Evolutionary conservation across 768 basidiomycete genomes (phyloP).

Genomic region (Termitomyces sp.): DNA sequence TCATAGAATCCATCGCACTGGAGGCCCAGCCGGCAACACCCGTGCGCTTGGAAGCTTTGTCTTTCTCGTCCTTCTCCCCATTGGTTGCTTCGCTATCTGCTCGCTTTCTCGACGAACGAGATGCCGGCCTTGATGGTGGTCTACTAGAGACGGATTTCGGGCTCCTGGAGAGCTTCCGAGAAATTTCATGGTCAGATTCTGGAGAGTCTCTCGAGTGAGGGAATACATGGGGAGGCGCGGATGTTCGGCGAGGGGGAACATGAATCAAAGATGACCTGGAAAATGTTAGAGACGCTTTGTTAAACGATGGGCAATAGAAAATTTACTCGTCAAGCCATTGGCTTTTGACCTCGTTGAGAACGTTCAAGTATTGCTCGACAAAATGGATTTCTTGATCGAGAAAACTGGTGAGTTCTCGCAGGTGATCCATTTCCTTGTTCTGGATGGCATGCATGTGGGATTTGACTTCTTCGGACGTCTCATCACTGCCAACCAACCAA

Average conservation of each 20-base stretch:
- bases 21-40: slow-evolving; percentile 64
- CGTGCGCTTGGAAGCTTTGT: slow-evolving; percentile 33
- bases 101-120: slow-evolving; percentile 61
- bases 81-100: slow-evolving; percentile 49
- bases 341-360: slow-evolving; percentile 61
- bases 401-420: slow-evolving; percentile 65
- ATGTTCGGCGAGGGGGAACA: slow-evolving; percentile 9
- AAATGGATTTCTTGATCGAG: slow-evolving; percentile 74
- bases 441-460: slow-evolving; percentile 75
- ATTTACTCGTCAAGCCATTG: slow-evolving; percentile 63
- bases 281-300: not conserved
- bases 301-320: not conserved
- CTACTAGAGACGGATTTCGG: slow-evolving; percentile 38
- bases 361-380: slow-evolving; percentile 66
- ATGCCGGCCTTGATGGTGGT: slow-evolving; percentile 48
- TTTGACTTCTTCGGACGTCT: slow-evolving; percentile 81
- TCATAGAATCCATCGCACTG: slow-evolving; percentile 56
- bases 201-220: slow-evolving; percentile 11
- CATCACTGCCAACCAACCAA: slow-evolving; percentile 51
- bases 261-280: slow-evolving; percentile 7
- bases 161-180: slow-evolving; percentile 27
- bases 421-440: slow-evolving; percentile 69
- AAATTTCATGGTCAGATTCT: slow-evolving; percentile 31
- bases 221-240: slow-evolving; percentile 12
- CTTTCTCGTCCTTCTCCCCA: slow-evolving; percentile 31